Conservation (phyloP, 768 basidiomycete genomes). For the Strobilomyces confusus region DNA sequence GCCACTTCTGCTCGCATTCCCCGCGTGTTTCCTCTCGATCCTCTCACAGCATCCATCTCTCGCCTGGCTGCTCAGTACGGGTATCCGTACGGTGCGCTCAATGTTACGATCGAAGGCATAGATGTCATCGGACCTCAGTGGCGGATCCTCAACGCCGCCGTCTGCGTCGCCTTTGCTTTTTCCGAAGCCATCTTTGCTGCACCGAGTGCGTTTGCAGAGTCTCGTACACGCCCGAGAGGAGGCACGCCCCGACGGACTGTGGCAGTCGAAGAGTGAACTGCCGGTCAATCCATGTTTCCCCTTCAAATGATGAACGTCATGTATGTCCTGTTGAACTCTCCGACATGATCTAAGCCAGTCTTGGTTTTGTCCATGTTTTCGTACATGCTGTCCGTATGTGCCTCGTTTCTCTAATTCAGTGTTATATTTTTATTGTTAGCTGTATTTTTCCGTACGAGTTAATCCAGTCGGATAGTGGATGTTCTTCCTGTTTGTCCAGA, state of each 20-base stretch:
- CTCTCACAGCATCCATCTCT: slow-evolving; percentile 60
- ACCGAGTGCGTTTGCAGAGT: slow-evolving; percentile 37
- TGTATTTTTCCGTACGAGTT: slow-evolving; percentile 11
- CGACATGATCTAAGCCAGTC: slow-evolving; percentile 3
- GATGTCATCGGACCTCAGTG: slow-evolving; percentile 54
- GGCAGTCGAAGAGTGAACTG: slow-evolving; percentile 20
- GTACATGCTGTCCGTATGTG: slow-evolving; percentile 18
- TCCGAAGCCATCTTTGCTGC: slow-evolving; percentile 57
- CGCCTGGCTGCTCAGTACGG: slow-evolving; percentile 57
- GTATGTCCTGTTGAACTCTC: background rate
- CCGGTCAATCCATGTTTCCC: background rate
- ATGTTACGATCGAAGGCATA: slow-evolving; percentile 32
- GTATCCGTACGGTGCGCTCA: slow-evolving; percentile 44
- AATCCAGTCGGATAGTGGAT: slow-evolving; percentile 6
- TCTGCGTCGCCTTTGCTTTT: slow-evolving; percentile 63
- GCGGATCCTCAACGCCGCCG: slow-evolving; percentile 52
- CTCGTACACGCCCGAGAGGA: slow-evolving; percentile 22
- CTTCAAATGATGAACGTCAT: no score
- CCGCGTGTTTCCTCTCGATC: slow-evolving; percentile 42
- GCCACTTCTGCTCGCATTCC: slow-evolving; percentile 20
- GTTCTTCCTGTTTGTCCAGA: background rate
- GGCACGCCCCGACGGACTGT: slow-evolving; percentile 21
- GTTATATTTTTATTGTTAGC: slow-evolving; percentile 18
- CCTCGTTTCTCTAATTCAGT: background rate
- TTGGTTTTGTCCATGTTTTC: slow-evolving; percentile 12